Conservation (phyloP, 768 basidiomycete species). For the Lactifluus rugatus region DNA sequence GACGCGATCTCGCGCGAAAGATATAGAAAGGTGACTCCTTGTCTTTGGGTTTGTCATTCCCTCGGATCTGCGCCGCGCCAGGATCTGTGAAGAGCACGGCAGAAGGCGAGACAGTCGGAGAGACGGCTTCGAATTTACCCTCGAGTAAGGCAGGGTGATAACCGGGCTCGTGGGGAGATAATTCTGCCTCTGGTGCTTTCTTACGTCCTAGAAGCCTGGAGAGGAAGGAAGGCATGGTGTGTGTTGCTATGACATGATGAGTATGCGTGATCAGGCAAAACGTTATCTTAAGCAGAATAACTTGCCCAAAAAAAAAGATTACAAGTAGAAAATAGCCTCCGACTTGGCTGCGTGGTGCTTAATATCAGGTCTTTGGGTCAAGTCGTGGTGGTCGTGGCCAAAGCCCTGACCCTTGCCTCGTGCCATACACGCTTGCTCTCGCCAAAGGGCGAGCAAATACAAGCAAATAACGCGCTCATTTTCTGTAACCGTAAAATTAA, state of each 20-base stretch:
- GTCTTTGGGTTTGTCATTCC: conserved; percentile 27
- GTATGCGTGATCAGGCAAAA: neutral
- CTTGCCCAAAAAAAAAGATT: neutral
- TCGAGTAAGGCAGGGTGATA: conserved; percentile 47
- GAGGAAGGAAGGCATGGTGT: conserved; percentile 52
- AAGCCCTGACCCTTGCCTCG: neutral
- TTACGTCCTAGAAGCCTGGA: conserved; percentile 72
- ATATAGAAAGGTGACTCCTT: conserved; percentile 39
- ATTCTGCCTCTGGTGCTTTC: conserved; percentile 45
- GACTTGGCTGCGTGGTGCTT: neutral
- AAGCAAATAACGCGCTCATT: conserved; percentile 12
- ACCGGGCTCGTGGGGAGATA: conserved; percentile 29
- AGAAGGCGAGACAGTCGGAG: conserved; percentile 35
- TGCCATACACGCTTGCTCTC: neutral
- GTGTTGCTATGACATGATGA: conserved; percentile 8
- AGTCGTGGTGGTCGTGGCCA: neutral
- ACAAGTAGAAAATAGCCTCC: neutral
- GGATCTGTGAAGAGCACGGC: conserved; percentile 24
- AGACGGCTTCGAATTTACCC: conserved; percentile 66
- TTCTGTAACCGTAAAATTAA: neutral
- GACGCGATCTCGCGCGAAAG: conserved; percentile 40
- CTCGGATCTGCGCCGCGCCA: conserved; percentile 27
- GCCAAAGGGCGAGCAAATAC: neutral
- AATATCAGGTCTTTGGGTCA: neutral
- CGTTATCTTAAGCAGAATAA: neutral